Conservation (phyloP, 129 eudicot species). For the Ambrosia trifida region DNA sequence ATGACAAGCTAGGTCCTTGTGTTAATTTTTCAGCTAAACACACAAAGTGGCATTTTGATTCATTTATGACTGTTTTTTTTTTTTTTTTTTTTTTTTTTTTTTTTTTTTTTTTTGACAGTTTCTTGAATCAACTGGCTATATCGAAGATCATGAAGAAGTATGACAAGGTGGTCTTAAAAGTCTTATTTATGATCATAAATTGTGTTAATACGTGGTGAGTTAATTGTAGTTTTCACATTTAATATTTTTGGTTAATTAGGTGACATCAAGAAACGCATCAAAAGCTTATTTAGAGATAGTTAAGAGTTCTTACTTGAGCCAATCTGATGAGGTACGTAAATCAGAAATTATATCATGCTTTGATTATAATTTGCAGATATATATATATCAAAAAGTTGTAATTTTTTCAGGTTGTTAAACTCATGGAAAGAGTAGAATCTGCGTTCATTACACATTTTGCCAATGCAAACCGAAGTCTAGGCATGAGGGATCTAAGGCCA, state of each 20-base stretch:
- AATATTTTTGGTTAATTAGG: slow-evolving; percentile 38
- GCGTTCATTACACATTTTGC: slow-evolving; percentile 54
- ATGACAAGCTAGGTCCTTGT: background rate
- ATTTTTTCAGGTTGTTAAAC: slow-evolving; percentile 37
- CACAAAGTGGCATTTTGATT: background rate
- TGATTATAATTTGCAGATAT: background rate
- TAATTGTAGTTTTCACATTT: background rate
- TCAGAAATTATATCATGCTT: background rate
- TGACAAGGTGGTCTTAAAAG: slow-evolving; percentile 46
- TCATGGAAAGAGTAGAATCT: slow-evolving; percentile 53
- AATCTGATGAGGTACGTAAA: slow-evolving; percentile 61
- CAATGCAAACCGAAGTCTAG: slow-evolving; percentile 52
- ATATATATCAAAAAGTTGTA: too few relatives aligned
- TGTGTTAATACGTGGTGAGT: background rate
- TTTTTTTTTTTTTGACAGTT: slow-evolving; percentile 31
- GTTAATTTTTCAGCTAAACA: background rate
- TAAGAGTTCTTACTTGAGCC: slow-evolving; percentile 40
- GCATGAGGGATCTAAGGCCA: slow-evolving; percentile 42
- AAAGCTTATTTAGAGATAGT: too few relatives aligned
- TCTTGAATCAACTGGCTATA: slow-evolving; percentile 62
- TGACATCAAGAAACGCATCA: slow-evolving; percentile 44
- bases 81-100: background rate
- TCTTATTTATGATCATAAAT: background rate
- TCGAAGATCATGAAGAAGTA: slow-evolving; percentile 81
- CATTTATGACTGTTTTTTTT: background rate